Evolutionary conservation across 2,329 filamentous ascomycete genomes (phyloP).

Genomic region (Aspergillus sp.): DNA sequence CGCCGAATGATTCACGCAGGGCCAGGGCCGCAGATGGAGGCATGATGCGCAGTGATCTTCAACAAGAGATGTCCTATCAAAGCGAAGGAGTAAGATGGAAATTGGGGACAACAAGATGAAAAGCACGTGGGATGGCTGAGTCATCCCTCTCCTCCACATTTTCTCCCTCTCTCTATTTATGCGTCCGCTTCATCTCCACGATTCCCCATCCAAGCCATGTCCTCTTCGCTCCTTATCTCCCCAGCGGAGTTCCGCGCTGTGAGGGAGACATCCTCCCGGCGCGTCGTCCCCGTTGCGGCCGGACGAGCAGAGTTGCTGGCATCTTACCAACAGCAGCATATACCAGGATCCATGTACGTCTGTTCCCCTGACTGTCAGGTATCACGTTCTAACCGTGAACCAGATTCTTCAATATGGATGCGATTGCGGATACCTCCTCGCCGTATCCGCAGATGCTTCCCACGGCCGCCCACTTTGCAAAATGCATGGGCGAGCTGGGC

Average conservation of each 20-base stretch:
- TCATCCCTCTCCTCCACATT: too few relatives aligned
- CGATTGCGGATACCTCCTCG: constrained; percentile 19
- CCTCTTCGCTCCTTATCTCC: constrained; percentile 11
- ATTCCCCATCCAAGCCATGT: constrained; percentile 3
- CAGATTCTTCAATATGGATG: constrained; percentile 32
- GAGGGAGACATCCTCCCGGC: neutral
- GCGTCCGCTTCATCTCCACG: neutral
- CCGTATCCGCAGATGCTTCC: constrained; percentile 31
- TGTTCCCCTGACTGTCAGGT: too few relatives aligned
- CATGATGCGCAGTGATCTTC: too few relatives aligned
- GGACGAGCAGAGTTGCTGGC: constrained; percentile 15
- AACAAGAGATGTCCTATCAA: too few relatives aligned
- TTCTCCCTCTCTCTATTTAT: too few relatives aligned
- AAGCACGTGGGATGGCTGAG: too few relatives aligned
- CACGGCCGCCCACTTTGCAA: constrained; percentile 20
- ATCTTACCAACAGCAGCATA: constrained; percentile 17
- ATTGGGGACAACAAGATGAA: too few relatives aligned
- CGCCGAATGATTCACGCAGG: constrained; percentile 19
- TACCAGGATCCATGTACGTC: constrained; percentile 24
- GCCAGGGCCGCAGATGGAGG: neutral
- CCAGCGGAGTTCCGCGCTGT: constrained; percentile 14
- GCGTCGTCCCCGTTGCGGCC: constrained; percentile 25
- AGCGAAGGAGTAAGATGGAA: too few relatives aligned
- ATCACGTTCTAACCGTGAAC: neutral
- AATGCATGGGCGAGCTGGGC: constrained; percentile 17